Percentiles rank a stretch among this genome's conserved stretches.
Conservation (phyloP, 352 stramenopile genomes). For the Phytopythium delawarense region DNA sequence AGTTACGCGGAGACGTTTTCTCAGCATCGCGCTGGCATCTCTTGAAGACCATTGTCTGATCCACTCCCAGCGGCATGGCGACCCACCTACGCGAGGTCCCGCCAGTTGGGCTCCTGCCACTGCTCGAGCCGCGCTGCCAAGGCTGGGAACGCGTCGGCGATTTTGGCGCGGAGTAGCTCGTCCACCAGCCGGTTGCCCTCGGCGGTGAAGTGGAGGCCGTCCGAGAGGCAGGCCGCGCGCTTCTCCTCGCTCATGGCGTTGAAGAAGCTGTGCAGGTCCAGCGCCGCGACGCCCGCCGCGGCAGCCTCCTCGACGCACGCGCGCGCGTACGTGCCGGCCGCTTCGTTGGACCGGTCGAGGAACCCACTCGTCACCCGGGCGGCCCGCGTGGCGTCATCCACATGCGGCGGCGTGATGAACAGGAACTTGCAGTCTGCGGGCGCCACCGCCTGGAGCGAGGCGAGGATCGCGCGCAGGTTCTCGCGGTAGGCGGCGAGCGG, state of each 20-base stretch:
- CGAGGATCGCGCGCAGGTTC: conserved; percentile 37
- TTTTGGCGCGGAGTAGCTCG: conserved; percentile 28
- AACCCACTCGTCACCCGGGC: conserved; percentile 6
- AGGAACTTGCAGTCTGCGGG: conserved; percentile 30
- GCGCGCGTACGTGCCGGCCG: conserved; percentile 35
- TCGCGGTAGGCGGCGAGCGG: conserved; percentile 35
- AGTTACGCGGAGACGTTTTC: background rate
- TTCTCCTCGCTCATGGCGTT: conserved; percentile 25
- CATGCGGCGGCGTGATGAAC: conserved; percentile 51
- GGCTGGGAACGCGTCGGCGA: conserved; percentile 20
- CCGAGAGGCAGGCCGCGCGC: conserved; percentile 31
- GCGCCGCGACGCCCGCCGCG: conserved; percentile 18
- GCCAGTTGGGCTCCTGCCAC: conserved; percentile 34
- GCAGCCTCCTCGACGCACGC: conserved; percentile 34
- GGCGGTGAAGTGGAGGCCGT: conserved; percentile 54
- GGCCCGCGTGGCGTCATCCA: conserved; percentile 35
- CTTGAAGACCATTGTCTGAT: too few relatives aligned
- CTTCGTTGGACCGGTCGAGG: conserved; percentile 41
- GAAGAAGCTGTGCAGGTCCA: conserved; percentile 51
- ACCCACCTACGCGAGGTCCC: conserved; percentile 4
- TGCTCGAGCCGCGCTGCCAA: conserved; percentile 21
- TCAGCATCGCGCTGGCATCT: background rate
- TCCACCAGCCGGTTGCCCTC: conserved; percentile 44
- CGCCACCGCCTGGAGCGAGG: conserved; percentile 10
- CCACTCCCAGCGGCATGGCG: background rate